phyloP scores from a whole-genome alignment of 371 early-diverging fungal genomes.

The Lichtheimia ramosa region DNA sequence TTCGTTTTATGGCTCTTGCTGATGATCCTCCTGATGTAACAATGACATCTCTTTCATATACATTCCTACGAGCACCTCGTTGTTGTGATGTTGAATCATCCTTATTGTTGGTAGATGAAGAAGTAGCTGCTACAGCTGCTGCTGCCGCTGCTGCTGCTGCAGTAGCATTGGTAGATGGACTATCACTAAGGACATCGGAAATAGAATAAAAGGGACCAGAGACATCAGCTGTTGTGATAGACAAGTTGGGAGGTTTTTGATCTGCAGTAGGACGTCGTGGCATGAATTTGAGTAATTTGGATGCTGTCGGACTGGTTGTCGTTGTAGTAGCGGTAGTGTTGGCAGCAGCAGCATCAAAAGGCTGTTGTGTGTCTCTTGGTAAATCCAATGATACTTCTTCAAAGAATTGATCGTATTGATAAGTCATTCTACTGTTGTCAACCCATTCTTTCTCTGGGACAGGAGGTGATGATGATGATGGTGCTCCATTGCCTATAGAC shows the following conservation, averaged over 20 bases:
- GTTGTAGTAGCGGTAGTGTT: constrained; percentile 3
- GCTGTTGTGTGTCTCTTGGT: constrained; percentile 27
- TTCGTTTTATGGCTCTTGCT: constrained; percentile 22
- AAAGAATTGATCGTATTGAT: constrained; percentile 50
- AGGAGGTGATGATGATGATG: too few species aligned
- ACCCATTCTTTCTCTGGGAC: too few species aligned
- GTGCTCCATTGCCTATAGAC: not conserved
- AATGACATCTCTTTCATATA: constrained; percentile 38
- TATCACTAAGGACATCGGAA: constrained; percentile 46
- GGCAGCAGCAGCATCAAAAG: not conserved
- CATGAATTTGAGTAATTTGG: constrained; percentile 42
- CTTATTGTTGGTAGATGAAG: not conserved
- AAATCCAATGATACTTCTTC: constrained; percentile 55
- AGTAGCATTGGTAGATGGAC: constrained; percentile 12
- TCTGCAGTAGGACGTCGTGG: constrained; percentile 25
- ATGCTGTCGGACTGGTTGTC: constrained; percentile 8
- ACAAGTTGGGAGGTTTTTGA: constrained; percentile 7
- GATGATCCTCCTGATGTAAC: constrained; percentile 46
- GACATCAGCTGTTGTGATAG: constrained; percentile 31
- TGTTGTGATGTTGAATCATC: not conserved
- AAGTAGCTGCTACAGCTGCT: constrained; percentile 18
- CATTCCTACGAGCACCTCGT: constrained; percentile 40
- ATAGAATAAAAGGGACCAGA: constrained; percentile 53
- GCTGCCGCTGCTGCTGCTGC: constrained; percentile 18
- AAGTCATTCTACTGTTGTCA: constrained; percentile 14